These are phyloP conservation scores for Colletotrichum filicis DNA, from an alignment of 2,329 filamentous ascomycete species.

Conservation along the genomic window DNA sequence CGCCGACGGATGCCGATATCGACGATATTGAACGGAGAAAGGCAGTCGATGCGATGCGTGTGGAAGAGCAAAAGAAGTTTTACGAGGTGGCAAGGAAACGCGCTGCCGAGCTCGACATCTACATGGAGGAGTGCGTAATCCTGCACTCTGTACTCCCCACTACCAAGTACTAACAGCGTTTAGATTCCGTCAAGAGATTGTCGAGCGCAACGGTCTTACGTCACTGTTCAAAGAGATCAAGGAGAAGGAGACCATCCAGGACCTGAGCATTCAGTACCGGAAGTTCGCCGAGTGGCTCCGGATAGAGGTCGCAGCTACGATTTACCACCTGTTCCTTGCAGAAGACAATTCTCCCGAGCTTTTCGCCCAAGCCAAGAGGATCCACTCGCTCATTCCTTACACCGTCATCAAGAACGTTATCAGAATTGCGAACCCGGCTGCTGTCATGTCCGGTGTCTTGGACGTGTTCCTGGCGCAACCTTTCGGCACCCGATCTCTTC, in stretches of 20 bases:
- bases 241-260: slow-evolving; percentile 86
- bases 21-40: slow-evolving; percentile 85
- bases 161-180: slow-evolving; percentile 39
- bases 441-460: slow-evolving; percentile 95
- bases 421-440: slow-evolving; percentile 92
- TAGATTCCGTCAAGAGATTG: slow-evolving; percentile 73
- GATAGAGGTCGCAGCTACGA: slow-evolving; percentile 95
- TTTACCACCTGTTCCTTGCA: slow-evolving; percentile 96
- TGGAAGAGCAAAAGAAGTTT: slow-evolving; percentile 93
- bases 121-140: slow-evolving; percentile 84
- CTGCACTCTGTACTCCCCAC: slow-evolving; percentile 3
- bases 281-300: slow-evolving; percentile 99
- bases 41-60: slow-evolving; percentile 84
- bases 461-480: slow-evolving; percentile 97
- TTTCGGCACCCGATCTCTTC: slow-evolving; percentile 87
- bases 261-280: slow-evolving; percentile 93
- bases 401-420: slow-evolving; percentile 96
- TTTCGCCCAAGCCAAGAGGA: slow-evolving; percentile 92
- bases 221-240: slow-evolving; percentile 94
- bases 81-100: slow-evolving; percentile 94
- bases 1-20: slow-evolving; percentile 82
- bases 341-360: slow-evolving; percentile 98
- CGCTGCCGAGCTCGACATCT: slow-evolving; percentile 92
- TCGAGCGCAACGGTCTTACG: slow-evolving; percentile 84
- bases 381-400: slow-evolving; percentile 95